Conservation (phyloP, 345 rosid species). For the Brassica nigra region DNA sequence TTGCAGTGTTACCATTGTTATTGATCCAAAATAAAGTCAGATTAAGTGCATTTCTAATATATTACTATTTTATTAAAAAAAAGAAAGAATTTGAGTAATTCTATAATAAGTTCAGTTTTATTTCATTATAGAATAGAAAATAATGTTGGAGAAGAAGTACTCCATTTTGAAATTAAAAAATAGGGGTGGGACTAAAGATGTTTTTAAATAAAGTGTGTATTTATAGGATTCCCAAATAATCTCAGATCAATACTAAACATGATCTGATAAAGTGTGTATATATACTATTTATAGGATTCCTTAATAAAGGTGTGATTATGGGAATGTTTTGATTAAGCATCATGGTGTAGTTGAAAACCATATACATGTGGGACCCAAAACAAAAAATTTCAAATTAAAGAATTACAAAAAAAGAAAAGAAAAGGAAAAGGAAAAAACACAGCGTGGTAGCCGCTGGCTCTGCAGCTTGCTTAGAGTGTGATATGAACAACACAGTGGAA, state of each 20-base stretch:
- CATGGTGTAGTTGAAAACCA: background rate
- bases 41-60: background rate
- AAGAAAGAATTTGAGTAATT: background rate
- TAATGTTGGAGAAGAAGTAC: background rate
- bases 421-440: background rate
- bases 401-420: background rate
- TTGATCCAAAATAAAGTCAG: background rate
- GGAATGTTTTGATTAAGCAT: constrained; percentile 6
- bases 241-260: background rate
- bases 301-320: background rate
- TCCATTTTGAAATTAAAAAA: background rate
- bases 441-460: constrained; percentile 19
- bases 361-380: constrained; percentile 19
- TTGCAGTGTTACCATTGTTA: background rate
- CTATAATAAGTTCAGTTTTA: background rate
- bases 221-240: background rate
- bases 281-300: background rate
- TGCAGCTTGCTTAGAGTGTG: background rate
- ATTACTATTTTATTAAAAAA: background rate
- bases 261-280: background rate
- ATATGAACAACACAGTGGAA: constrained; percentile 32
- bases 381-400: constrained; percentile 15
- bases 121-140: background rate
- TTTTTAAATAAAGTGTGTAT: background rate
- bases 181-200: background rate